Conservation (phyloP, 495 filamentous ascomycete species). For the Penicillium daleae region DNA sequence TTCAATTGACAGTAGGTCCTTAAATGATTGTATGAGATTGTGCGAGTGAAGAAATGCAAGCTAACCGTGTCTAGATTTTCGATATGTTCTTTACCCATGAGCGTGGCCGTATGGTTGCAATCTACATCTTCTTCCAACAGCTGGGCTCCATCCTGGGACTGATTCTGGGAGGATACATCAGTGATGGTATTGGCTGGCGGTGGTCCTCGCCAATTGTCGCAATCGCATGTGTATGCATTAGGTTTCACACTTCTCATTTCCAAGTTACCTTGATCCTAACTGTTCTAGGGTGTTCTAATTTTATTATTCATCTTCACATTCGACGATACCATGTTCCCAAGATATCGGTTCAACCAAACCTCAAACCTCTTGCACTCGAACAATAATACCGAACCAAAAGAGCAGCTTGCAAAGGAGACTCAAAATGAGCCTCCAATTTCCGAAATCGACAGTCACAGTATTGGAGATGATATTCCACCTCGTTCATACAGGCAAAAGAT, state of each 20-base stretch:
- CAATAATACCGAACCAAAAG: not conserved
- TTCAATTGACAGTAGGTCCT: slow-evolving; percentile 36
- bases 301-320: slow-evolving; percentile 40
- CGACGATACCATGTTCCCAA: slow-evolving; percentile 41
- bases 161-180: slow-evolving; percentile 35
- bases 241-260: not conserved
- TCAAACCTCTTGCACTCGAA: not conserved
- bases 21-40: no score
- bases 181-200: slow-evolving; percentile 38
- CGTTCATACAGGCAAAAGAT: slow-evolving; percentile 31
- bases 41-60: no score
- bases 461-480: slow-evolving; percentile 25
- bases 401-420: slow-evolving; percentile 11
- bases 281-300: slow-evolving; percentile 26
- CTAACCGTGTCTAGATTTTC: slow-evolving; percentile 28
- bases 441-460: slow-evolving; percentile 10
- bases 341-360: slow-evolving; percentile 28
- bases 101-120: slow-evolving; percentile 31
- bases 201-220: slow-evolving; percentile 41
- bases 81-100: slow-evolving; percentile 38
- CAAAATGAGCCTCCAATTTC: slow-evolving; percentile 18
- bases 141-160: slow-evolving; percentile 34
- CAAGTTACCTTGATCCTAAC: not conserved
- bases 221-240: slow-evolving; percentile 34
- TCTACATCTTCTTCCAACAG: slow-evolving; percentile 36